Base-by-base conservation (phyloP, 768 basidiomycete genomes). In the Podaxis sp. region DNA sequence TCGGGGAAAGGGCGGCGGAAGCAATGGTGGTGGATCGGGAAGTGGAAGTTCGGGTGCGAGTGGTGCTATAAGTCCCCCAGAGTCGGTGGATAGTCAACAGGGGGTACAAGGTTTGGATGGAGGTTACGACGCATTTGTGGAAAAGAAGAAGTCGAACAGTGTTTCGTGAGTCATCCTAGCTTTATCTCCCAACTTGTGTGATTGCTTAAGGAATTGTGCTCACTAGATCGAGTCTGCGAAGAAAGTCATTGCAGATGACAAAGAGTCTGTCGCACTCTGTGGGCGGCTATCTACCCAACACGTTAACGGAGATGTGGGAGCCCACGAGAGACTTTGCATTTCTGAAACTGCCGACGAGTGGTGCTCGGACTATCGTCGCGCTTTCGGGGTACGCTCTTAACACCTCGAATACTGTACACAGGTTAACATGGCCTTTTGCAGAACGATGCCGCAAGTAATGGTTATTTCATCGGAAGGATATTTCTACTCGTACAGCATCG, bases 301-400 rank as follows among this genome's bases (percentile, higher is more conserved):
- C 92, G 0, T 73, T 98, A 50, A 92, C 94, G 18, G 96, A 97
- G 71, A 86, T 98, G 76, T 99, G 95, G 95, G 97, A 98, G 67
- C 97, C 97, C 0, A 82, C 92, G 37, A 79, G 96, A 5, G 96
- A 97, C 69, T 98, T 98, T 70, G 97, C 96, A 0, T 95, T 83
- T 71, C 75, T 96, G 61, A 86, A 91, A 68, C 73, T 99, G 23
- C 93, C 95, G 54, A 82, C 86, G 5, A 75, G 83, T 62, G 88
- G 93, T 2, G 85, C 87, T 10, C 81, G 92, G 61, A 94, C 90
- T 68, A 87, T 95, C 14, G 95, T 97, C 44, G 96, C 93, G 0
- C 73, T 98, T 58, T 91, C 89, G 70, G 87, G 89, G 94, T 95
- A 70, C 50, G 38, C n/a, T 16, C 18, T n/a, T 4, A 44, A 6